phyloP scores from a whole-genome alignment of 2,329 filamentous ascomycete species.

The Ophiosphaerella herpotricha region DNA sequence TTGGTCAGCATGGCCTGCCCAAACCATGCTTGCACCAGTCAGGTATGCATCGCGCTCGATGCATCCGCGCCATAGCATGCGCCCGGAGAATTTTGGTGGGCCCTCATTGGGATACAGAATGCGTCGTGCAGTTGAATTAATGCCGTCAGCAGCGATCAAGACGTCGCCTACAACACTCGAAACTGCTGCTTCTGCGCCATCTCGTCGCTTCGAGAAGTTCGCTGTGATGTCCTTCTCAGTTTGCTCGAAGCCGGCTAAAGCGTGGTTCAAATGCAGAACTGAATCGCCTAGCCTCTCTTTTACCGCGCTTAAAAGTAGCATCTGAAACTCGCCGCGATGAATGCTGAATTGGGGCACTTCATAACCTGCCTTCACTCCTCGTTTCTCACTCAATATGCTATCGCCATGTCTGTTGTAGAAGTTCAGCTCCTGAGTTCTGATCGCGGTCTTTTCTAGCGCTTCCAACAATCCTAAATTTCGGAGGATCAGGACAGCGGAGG shows the following conservation, averaged over 20 bases:
- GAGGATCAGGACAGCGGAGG: constrained; percentile 52
- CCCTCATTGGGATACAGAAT: constrained; percentile 52
- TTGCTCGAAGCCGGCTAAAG: constrained; percentile 45
- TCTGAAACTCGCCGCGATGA: constrained; percentile 53
- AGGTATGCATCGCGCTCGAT: constrained; percentile 48
- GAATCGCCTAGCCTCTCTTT: constrained; percentile 48
- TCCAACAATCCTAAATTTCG: constrained; percentile 51
- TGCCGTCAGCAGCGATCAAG: constrained; percentile 52
- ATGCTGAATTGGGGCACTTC: constrained; percentile 52
- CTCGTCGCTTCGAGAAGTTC: constrained; percentile 38
- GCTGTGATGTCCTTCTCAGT: constrained; percentile 45
- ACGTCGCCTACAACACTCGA: constrained; percentile 41
- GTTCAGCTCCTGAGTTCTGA: constrained; percentile 51
- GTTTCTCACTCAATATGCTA: constrained; percentile 49
- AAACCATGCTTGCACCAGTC: constrained; percentile 52
- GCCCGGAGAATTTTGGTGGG: constrained; percentile 51
- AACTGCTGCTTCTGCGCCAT: constrained; percentile 30
- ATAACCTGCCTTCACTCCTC: constrained; percentile 50
- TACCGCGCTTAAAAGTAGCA: constrained; percentile 50
- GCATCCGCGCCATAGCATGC: constrained; percentile 55
- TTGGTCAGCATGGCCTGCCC: constrained; percentile 54
- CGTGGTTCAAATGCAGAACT: constrained; percentile 48
- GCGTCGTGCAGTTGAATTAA: constrained; percentile 50
- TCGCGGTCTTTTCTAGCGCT: constrained; percentile 47
- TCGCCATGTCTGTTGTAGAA: constrained; percentile 54